A percentile compares a stretch with the other conserved stretches of the same genome.
Evolutionary conservation across 768 basidiomycete species (phyloP).

Genomic region (Nidularia pulvinata): DNA sequence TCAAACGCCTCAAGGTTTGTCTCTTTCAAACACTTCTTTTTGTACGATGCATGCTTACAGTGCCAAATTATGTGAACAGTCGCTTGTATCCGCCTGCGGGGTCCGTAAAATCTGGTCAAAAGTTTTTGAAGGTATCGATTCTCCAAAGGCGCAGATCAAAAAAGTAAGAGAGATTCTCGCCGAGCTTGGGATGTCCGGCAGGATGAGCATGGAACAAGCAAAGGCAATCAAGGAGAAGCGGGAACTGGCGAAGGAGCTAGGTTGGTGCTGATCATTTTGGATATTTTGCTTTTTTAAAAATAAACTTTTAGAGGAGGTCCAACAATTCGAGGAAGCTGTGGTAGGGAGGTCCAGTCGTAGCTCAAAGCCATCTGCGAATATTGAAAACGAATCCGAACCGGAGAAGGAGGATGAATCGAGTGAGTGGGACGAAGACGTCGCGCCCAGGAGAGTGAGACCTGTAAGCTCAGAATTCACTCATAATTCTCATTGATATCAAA

Average conservation of each 20-base stretch:
- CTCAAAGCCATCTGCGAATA: background rate
- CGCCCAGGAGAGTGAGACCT: conserved; percentile 42
- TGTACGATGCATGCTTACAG: background rate
- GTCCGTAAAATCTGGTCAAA: conserved; percentile 78
- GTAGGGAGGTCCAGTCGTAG: conserved; percentile 22
- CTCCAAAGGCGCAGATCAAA: conserved; percentile 60
- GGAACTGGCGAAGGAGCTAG: conserved; percentile 77
- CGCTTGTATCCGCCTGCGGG: conserved; percentile 73
- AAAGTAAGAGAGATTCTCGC: conserved; percentile 63
- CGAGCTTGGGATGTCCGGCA: conserved; percentile 81
- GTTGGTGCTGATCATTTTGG: conserved; percentile 39
- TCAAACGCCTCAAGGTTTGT: conserved; percentile 72
- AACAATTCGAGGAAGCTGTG: conserved; percentile 61
- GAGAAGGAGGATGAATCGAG: conserved; percentile 15
- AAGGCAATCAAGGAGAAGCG: conserved; percentile 70
- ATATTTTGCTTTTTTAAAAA: too few relatives aligned
- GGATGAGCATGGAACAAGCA: conserved; percentile 80
- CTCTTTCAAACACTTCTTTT: too few relatives aligned
- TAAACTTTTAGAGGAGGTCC: conserved; percentile 63
- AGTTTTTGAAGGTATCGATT: conserved; percentile 57
- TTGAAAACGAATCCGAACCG: conserved; percentile 4
- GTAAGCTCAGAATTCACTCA: too few relatives aligned
- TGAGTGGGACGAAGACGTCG: conserved; percentile 19
- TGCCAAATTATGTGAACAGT: conserved; percentile 30
- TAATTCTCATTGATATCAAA: too few relatives aligned